phyloP scores from a whole-genome alignment of 805 yeast genomes.

The Candida golubevii region DNA sequence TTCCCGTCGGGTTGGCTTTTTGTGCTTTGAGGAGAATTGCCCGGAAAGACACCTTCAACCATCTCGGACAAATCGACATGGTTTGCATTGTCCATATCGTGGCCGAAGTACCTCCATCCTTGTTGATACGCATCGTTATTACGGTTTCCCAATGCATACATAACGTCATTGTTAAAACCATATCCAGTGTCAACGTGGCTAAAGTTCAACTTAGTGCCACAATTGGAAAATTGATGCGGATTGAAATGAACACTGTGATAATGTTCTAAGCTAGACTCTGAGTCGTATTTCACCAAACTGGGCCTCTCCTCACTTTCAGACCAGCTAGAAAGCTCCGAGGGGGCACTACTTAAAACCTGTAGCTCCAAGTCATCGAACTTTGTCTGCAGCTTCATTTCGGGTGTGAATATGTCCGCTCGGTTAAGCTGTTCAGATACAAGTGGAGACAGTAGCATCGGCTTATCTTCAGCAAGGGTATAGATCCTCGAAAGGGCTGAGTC shows the following conservation, averaged over 20 bases:
- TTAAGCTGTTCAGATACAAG: conserved; percentile 4
- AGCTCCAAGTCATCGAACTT: conserved; percentile 9
- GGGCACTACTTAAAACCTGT: conserved; percentile 10
- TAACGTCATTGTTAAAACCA: conserved; percentile 1
- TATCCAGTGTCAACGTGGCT: not conserved
- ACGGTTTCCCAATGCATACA: conserved; percentile 1
- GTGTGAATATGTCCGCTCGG: conserved; percentile 5
- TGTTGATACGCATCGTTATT: conserved; percentile 2
- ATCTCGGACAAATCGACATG: conserved; percentile 7
- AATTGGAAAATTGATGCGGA: conserved; percentile 4
- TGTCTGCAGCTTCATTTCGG: conserved; percentile 4
- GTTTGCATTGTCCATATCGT: conserved; percentile 1
- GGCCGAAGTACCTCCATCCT: conserved; percentile 5
- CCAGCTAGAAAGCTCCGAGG: conserved; percentile 11
- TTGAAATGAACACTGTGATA: conserved; percentile 8
- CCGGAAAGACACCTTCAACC: conserved; percentile 8
- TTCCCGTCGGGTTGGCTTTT: not conserved
- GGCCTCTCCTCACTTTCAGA: conserved; percentile 10
- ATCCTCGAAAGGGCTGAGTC: conserved; percentile 7
- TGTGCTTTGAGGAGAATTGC: not conserved
- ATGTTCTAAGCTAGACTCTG: conserved; percentile 9
- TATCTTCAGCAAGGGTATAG: conserved; percentile 3
- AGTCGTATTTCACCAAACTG: conserved; percentile 7
- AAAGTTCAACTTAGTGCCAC: conserved; percentile 1
- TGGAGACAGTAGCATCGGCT: conserved; percentile 6